A percentile compares a stretch with the other conserved stretches of the same genome.
Evolutionary conservation across 306 rosid genomes (phyloP).

Genomic region (Cicer chorassanicum): DNA sequence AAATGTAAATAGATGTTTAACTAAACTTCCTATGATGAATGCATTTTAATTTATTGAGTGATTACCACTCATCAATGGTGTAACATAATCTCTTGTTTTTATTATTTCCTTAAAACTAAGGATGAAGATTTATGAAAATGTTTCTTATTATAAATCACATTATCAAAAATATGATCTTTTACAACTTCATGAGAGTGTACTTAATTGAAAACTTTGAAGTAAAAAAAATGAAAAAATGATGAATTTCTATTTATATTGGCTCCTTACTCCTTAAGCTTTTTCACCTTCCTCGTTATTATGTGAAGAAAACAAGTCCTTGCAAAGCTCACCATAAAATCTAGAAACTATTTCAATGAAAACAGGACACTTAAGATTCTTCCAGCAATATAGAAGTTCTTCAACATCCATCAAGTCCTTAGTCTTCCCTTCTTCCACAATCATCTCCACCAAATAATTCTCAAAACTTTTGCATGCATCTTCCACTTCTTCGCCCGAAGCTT

Average conservation of each 20-base stretch:
- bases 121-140: neutral
- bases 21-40: slow-evolving; percentile 1
- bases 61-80: neutral
- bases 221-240: neutral
- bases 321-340: slow-evolving; percentile 91
- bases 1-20: slow-evolving; percentile 49
- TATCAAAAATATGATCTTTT: neutral
- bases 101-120: no score
- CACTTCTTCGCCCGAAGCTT: slow-evolving; percentile 49
- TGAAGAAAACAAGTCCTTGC: slow-evolving; percentile 82
- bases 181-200: slow-evolving; percentile 18
- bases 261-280: slow-evolving; percentile 38
- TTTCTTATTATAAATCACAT: slow-evolving; percentile 8
- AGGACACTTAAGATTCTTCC: slow-evolving; percentile 83
- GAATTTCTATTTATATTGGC: slow-evolving; percentile 6
- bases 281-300: slow-evolving; percentile 41
- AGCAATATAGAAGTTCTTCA: slow-evolving; percentile 84
- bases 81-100: no score
- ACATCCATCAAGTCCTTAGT: slow-evolving; percentile 75
- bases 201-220: neutral
- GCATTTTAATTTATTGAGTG: neutral
- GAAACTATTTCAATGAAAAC: slow-evolving; percentile 75
- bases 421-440: slow-evolving; percentile 92
- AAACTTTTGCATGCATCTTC: slow-evolving; percentile 91
- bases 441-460: slow-evolving; percentile 83